Conservation (phyloP, 225 moss, liverwort and hornwort species). For the Polytrichum formosum region DNA sequence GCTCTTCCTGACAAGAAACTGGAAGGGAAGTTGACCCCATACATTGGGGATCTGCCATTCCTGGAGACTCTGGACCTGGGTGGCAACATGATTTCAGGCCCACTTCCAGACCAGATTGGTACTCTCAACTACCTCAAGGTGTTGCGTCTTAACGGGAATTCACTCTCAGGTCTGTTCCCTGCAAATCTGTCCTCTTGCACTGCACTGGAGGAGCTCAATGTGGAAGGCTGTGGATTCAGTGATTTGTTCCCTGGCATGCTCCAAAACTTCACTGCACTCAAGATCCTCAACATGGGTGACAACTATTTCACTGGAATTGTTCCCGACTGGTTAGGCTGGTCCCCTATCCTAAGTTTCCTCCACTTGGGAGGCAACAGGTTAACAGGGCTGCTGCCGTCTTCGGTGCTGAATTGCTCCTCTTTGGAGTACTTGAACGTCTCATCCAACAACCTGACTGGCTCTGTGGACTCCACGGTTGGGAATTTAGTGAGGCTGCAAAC, state of each 20-base stretch:
- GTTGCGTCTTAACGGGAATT: slow-evolving; percentile 38
- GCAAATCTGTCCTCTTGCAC: slow-evolving; percentile 17
- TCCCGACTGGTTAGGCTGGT: slow-evolving; percentile 44
- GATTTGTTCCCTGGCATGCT: slow-evolving; percentile 37
- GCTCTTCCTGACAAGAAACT: slow-evolving; percentile 23
- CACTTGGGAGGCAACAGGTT: slow-evolving; percentile 43
- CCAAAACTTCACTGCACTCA: slow-evolving; percentile 23
- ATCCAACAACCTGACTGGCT: slow-evolving; percentile 43
- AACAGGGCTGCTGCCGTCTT: slow-evolving; percentile 32
- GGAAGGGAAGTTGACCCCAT: slow-evolving; percentile 27
- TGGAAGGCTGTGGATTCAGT: slow-evolving; percentile 33
- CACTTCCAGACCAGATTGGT: slow-evolving; percentile 29
- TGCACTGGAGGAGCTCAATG: slow-evolving; percentile 33
- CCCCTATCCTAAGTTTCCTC: slow-evolving; percentile 12
- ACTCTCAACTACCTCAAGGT: slow-evolving; percentile 22
- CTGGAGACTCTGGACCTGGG: slow-evolving; percentile 41
- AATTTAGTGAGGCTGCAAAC: slow-evolving; percentile 31
- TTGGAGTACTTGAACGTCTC: slow-evolving; percentile 44
- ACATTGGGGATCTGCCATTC: slow-evolving; percentile 23
- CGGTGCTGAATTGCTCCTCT: slow-evolving; percentile 33
- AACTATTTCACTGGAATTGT: slow-evolving; percentile 39
- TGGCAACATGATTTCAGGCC: slow-evolving; percentile 30
- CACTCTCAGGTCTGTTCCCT: slow-evolving; percentile 36
- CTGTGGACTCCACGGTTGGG: slow-evolving; percentile 38
- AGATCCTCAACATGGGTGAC: slow-evolving; percentile 35